These are phyloP conservation scores for Cercophora sp. DNA, from an alignment of 495 filamentous ascomycete genomes.

Conservation along the genomic window DNA sequence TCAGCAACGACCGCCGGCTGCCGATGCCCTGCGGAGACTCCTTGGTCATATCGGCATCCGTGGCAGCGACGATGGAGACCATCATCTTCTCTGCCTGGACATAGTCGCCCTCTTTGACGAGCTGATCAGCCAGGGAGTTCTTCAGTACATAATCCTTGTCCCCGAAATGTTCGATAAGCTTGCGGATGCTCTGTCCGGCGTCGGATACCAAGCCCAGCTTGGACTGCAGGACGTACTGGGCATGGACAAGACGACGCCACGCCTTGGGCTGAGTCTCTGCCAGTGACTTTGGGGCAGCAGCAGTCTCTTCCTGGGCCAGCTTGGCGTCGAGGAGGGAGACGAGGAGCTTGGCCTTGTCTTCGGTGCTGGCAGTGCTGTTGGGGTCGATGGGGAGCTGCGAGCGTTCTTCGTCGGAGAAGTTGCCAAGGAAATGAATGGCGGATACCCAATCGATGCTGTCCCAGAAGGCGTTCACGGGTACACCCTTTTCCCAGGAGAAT, in stretches of 20 bases:
- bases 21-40: background rate
- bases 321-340: background rate
- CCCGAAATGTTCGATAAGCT: background rate
- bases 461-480: background rate
- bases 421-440: background rate
- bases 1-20: background rate
- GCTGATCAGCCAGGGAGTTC: background rate
- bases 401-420: conserved; percentile 2
- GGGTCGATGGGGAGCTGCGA: background rate
- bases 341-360: background rate
- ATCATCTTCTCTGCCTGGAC: background rate
- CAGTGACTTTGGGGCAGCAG: background rate
- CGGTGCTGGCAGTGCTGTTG: background rate
- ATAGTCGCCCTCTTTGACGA: background rate
- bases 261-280: conserved; percentile 1
- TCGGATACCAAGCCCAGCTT: background rate
- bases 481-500: background rate
- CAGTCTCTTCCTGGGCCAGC: background rate
- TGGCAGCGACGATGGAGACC: background rate
- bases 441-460: background rate
- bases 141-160: background rate
- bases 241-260: background rate
- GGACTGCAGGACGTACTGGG: conserved; percentile 1
- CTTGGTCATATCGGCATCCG: conserved; percentile 1
- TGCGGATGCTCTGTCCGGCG: conserved; percentile 1